Evolutionary conservation across 2,329 filamentous ascomycete species (phyloP).

Genomic region (Exserohilum turcica): DNA sequence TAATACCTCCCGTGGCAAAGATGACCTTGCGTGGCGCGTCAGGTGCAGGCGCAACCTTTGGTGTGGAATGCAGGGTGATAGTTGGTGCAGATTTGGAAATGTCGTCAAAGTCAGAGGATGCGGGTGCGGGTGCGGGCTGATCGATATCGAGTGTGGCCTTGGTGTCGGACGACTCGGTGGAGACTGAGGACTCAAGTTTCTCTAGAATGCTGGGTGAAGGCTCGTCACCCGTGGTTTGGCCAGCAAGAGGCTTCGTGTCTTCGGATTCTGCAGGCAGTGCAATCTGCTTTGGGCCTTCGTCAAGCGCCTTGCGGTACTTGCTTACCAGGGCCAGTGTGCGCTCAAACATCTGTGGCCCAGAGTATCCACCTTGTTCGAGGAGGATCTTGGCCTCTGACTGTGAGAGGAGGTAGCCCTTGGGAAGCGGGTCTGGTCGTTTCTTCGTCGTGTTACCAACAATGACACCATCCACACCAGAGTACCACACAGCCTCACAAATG

Average conservation of each 20-base stretch:
- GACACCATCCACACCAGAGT: constrained; percentile 86
- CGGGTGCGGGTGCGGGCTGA: constrained; percentile 20
- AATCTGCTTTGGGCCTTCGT: constrained; percentile 49
- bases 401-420: constrained; percentile 68
- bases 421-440: constrained; percentile 72
- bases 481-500: constrained; percentile 68
- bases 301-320: constrained; percentile 68
- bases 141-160: constrained; percentile 28
- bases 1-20: constrained; percentile 93
- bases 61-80: constrained; percentile 24
- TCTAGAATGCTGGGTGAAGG: constrained; percentile 20
- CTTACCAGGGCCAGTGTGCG: constrained; percentile 78
- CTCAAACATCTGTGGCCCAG: constrained; percentile 85
- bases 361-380: constrained; percentile 83
- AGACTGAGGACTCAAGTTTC: constrained; percentile 19
- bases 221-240: constrained; percentile 18
- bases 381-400: constrained; percentile 69
- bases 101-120: constrained; percentile 38
- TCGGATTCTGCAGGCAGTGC: constrained; percentile 9
- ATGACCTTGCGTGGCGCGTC: constrained; percentile 69
- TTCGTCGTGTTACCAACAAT: constrained; percentile 99
- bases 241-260: constrained; percentile 14
- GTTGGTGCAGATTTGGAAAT: constrained; percentile 37
- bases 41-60: constrained; percentile 32
- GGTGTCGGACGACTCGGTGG: constrained; percentile 13